Evolutionary conservation across 1,284 basidiomycete species (phyloP), one percentile per base, ranked within the genome.

Genomic region (Puccinia coronata): DNA sequence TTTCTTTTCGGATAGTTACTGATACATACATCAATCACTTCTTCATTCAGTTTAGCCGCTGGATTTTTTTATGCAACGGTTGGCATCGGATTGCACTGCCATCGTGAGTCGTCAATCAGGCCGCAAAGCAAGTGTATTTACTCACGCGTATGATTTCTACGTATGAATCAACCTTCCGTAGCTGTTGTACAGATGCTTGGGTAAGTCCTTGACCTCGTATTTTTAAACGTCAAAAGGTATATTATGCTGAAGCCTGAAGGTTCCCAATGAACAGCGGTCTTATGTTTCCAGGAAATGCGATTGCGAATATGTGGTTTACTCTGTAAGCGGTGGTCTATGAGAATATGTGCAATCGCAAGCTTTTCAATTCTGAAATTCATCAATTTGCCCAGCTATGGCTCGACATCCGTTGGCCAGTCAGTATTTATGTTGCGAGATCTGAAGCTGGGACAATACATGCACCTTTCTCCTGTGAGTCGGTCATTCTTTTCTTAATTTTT

Each of bases 181-280:
- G 77, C 77, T 71, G 77, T 79, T 69, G 67, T 79, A 9, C 77
- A 79, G 61, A 79, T 79, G 77, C 49, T 79, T 12, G 77, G 77
- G 77, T 79, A 23, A 70, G 65, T 1, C 41, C 1, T 69, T 57
- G n/a, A 28, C 18, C 41, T 53, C n/a, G 16, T 31, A 31, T 0
- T 59, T 23, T 41, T 18, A 28, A n/a, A n/a, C 8, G 20, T 5
- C 34, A 5, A 31, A 65, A 67, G 16, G 18, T 51, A 43, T 16
- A 43, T 43, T 18, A 53, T 55, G 47, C 12, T 78, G 53, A 76
- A n/a, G 1, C 28, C n/a, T 73, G 16, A 2, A n/a, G n/a, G n/a
- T n/a, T n/a, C n/a, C n/a, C n/a, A 43, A 34, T 43, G 23, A 59
- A 11, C 25, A 79, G 77, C n/a, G 77, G 77, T 39, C 49, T 79